Evolutionary conservation across 2,329 filamentous ascomycete genomes (phyloP).

Genomic region (Botrytis galanthina): DNA sequence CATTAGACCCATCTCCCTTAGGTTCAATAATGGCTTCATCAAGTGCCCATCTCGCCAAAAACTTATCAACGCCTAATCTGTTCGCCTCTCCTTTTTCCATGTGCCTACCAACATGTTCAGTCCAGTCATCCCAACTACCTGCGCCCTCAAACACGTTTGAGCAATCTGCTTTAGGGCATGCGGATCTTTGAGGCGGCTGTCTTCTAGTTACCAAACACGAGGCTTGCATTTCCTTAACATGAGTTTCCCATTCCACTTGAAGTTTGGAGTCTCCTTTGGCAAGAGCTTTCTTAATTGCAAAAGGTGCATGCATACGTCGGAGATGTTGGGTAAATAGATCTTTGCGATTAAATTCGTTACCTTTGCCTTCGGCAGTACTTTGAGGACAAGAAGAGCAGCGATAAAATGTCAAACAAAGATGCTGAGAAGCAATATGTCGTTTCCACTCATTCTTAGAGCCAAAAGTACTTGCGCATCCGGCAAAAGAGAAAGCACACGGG

Average conservation of each 20-base stretch:
- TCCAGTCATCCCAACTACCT: conserved; percentile 83
- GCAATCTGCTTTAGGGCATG: conserved; percentile 72
- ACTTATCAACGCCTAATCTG: conserved; percentile 54
- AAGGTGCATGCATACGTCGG: conserved; percentile 85
- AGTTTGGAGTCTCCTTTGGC: conserved; percentile 58
- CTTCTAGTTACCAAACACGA: conserved; percentile 72
- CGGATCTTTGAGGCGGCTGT: conserved; percentile 66
- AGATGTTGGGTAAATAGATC: conserved; percentile 95
- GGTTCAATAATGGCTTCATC: conserved; percentile 62
- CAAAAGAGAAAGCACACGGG: conserved; percentile 80
- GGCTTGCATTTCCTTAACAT: conserved; percentile 67
- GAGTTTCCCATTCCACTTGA: conserved; percentile 61
- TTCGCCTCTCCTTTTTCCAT: conserved; percentile 71
- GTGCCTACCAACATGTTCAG: conserved; percentile 88
- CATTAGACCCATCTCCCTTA: conserved; percentile 48
- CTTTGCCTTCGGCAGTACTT: conserved; percentile 53
- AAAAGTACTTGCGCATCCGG: conserved; percentile 80
- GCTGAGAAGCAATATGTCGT: conserved; percentile 85
- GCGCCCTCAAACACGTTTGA: conserved; percentile 66
- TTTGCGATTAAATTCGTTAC: conserved; percentile 84
- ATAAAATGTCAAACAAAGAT: conserved; percentile 69
- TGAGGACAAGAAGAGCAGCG: conserved; percentile 61
- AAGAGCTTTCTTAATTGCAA: conserved; percentile 58
- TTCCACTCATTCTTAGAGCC: conserved; percentile 98
- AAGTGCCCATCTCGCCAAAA: conserved; percentile 61